Evolutionary conservation across 257 asterid genomes (phyloP).

Genomic region (Anisodus acutangulus): DNA sequence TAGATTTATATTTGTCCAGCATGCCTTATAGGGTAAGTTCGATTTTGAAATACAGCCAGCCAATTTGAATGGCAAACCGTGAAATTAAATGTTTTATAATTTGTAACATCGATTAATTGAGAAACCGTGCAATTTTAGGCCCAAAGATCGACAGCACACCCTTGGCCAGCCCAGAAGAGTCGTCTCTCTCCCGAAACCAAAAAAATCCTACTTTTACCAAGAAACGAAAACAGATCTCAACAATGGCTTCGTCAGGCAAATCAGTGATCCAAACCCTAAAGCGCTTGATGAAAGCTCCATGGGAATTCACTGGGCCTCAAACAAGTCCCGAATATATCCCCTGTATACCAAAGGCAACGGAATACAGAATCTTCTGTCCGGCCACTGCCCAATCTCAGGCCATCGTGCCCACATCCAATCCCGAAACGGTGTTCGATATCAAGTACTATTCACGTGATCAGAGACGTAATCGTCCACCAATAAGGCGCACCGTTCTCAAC

Average conservation of each 20-base stretch:
- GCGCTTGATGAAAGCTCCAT: conserved; percentile 78
- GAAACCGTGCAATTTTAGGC: no score
- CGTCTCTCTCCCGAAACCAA: neutral
- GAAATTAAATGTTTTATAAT: no score
- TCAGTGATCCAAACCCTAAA: conserved; percentile 74
- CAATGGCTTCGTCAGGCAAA: conserved; percentile 68
- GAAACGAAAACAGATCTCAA: conserved; percentile 4
- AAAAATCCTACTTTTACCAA: neutral
- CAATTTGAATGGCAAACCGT: no score
- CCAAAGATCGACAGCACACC: no score
- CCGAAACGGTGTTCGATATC: conserved; percentile 89
- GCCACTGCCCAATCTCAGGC: conserved; percentile 67
- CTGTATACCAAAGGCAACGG: conserved; percentile 80
- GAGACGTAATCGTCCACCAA: conserved; percentile 88
- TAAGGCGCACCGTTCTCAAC: conserved; percentile 70
- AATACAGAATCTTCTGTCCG: conserved; percentile 78
- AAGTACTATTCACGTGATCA: conserved; percentile 88
- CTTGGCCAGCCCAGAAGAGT: neutral
- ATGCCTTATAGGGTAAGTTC: no score
- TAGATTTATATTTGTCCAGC: no score
- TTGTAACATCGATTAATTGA: no score
- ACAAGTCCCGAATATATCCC: conserved; percentile 58
- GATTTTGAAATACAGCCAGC: no score
- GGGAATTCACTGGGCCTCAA: conserved; percentile 84
- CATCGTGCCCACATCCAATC: conserved; percentile 75